Evolutionary conservation across 148 eudicot species (phyloP).

Genomic region (Euryodendron excelsum): DNA sequence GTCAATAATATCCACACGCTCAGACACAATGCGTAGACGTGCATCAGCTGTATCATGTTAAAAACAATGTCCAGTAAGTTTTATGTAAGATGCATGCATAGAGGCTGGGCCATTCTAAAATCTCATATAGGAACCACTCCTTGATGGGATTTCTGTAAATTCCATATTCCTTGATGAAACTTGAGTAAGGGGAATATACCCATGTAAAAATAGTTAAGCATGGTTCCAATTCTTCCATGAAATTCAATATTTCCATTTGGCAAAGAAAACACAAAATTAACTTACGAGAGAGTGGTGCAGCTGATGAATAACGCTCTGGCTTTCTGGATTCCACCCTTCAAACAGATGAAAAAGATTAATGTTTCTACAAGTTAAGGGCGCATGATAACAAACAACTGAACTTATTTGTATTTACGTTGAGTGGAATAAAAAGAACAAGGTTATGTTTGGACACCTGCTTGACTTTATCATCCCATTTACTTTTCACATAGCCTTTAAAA

Average conservation of each 20-base stretch:
- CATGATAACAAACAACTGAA: constrained; percentile 37
- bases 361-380: constrained; percentile 51
- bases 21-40: constrained; percentile 89
- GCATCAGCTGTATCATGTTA: constrained; percentile 82
- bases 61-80: constrained; percentile 21
- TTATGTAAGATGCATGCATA: constrained; percentile 1
- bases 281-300: constrained; percentile 99
- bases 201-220: neutral
- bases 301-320: constrained; percentile 98
- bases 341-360: constrained; percentile 69
- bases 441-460: neutral
- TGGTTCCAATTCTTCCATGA: neutral
- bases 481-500: too few species aligned
- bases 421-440: neutral
- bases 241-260: too few species aligned
- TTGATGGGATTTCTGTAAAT: neutral
- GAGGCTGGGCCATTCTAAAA: neutral
- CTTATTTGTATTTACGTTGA: neutral
- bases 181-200: neutral
- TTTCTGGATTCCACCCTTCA: constrained; percentile 98
- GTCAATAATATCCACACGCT: constrained; percentile 84
- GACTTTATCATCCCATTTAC: neutral
- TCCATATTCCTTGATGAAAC: neutral
- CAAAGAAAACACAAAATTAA: too few species aligned
- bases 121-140: neutral